Evolutionary conservation across 352 stramenopile species (phyloP).

Genomic region (Globisporangium irregulare): DNA sequence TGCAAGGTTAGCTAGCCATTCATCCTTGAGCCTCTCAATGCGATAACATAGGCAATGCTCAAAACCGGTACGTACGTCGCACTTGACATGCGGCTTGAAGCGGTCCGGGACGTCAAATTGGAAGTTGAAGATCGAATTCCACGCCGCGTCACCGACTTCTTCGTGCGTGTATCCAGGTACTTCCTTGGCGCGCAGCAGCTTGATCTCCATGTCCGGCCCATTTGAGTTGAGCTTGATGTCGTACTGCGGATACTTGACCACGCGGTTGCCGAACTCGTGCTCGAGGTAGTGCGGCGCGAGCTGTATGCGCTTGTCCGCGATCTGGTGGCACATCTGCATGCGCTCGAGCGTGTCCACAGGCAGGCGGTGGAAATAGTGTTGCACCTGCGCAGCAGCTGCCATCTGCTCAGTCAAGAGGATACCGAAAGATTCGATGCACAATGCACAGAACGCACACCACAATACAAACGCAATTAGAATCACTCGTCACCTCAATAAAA

Average conservation of each 20-base stretch:
- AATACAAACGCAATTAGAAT: slow-evolving; percentile 1
- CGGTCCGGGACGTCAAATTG: slow-evolving; percentile 62
- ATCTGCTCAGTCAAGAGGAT: slow-evolving; percentile 19
- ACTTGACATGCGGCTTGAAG: slow-evolving; percentile 64
- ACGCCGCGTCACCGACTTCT: slow-evolving; percentile 61
- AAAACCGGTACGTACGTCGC: slow-evolving; percentile 29
- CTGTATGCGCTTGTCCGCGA: slow-evolving; percentile 53
- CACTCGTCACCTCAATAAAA: background rate
- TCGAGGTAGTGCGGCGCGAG: slow-evolving; percentile 51
- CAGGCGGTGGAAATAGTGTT: slow-evolving; percentile 66
- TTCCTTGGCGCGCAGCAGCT: slow-evolving; percentile 61
- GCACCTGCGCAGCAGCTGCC: slow-evolving; percentile 30
- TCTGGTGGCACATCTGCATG: slow-evolving; percentile 40
- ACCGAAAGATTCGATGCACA: slow-evolving; percentile 1
- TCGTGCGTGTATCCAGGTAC: slow-evolving; percentile 55
- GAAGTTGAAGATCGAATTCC: slow-evolving; percentile 81
- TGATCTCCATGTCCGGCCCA: slow-evolving; percentile 77
- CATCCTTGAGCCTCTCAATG: background rate
- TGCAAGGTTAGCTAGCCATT: background rate
- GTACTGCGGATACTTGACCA: slow-evolving; percentile 54
- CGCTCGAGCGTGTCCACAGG: slow-evolving; percentile 62
- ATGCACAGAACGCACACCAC: background rate
- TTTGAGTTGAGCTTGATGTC: slow-evolving; percentile 83
- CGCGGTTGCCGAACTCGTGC: slow-evolving; percentile 41
- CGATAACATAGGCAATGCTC: background rate